Base-by-base conservation (phyloP, 495 filamentous ascomycete species). In the Lepraria neglecta region DNA sequence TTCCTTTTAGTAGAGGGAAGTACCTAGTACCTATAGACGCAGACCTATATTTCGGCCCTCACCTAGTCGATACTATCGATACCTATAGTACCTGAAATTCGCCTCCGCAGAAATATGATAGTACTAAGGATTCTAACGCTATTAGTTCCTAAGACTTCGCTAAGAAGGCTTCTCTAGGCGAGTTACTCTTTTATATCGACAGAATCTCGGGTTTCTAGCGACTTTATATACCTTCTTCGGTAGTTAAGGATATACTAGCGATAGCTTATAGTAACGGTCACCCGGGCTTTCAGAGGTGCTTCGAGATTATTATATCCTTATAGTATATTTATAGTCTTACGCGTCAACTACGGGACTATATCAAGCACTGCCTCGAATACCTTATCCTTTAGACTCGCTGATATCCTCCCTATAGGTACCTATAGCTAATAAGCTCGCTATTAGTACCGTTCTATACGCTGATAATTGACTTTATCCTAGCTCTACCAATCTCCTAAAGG, bases 181-280 rank as follows among this genome's bases (percentile, higher is more conserved):
- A 28, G 3, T 38, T 62, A 17, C 33, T 61, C 7, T 62, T 40
- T 7, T 48, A 62, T 48, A 40, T 56, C 0, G 14, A 56, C 28
- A 45, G 19, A 21, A 24, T 33, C 10, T 30, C 43, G 3, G 35
- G 28, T 4, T 11, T 33, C 4, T 15, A 27, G 3, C 19, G 12
- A 12, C 19, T 62, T 3, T 62, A 47, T 48, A 61, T 61, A 1
- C 40, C n/a, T 10, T 10, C 38, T 1, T 28, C 5, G 0, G 1
- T 55, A 3, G 1, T 61, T 4, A 19, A 43, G 5, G 9, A 42
- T 44, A 40, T 62, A 15, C 30, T 62, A 6, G 5, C 14, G 2
- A 28, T 56, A 6, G 19, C 3, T 5, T 56, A 62, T 48, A 48
- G 15, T 6, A 6, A 46, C 30, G n/a, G 12, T 1, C 17, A 55